Conservation (phyloP, 371 early-diverging fungal genomes). For the Apophysomyces variabilis region DNA sequence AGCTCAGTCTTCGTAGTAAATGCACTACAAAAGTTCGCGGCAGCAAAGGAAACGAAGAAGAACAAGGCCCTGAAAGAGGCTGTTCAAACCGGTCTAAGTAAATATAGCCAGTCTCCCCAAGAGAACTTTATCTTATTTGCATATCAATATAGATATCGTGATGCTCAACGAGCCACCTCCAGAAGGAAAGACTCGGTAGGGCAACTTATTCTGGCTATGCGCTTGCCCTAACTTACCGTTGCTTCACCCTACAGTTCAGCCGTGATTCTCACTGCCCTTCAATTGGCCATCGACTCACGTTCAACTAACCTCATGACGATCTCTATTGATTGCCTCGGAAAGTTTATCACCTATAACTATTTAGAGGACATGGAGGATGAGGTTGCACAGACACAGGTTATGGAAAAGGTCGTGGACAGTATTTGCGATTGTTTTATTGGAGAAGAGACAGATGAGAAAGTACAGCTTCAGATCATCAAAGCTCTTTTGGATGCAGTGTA, state of each 20-base stretch:
- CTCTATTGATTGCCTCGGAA: conserved; percentile 73
- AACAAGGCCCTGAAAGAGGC: conserved; percentile 60
- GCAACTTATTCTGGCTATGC: conserved; percentile 15
- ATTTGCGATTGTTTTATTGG: conserved; percentile 66
- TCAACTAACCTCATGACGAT: conserved; percentile 58
- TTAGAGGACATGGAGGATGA: conserved; percentile 58
- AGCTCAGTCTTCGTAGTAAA: conserved; percentile 67
- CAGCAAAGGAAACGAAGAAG: conserved; percentile 53
- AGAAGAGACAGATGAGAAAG: conserved; percentile 78
- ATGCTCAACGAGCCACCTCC: conserved; percentile 48
- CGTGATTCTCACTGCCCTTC: conserved; percentile 62
- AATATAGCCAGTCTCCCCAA: not conserved
- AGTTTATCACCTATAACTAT: conserved; percentile 76
- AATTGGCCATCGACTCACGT: conserved; percentile 62
- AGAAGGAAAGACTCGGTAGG: conserved; percentile 48
- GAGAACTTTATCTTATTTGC: not conserved
- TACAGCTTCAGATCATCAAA: conserved; percentile 79
- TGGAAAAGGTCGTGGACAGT: conserved; percentile 61
- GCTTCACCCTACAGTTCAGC: conserved; percentile 38
- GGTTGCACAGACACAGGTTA: conserved; percentile 45
- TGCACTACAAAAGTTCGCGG: conserved; percentile 67
- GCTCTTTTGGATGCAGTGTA: conserved; percentile 87
- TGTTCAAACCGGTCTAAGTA: conserved; percentile 49
- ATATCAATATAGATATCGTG: conserved; percentile 28
- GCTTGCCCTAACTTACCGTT: not conserved